Conservation (phyloP, 2,329 filamentous ascomycete species). For the Claviceps fusiformis region DNA sequence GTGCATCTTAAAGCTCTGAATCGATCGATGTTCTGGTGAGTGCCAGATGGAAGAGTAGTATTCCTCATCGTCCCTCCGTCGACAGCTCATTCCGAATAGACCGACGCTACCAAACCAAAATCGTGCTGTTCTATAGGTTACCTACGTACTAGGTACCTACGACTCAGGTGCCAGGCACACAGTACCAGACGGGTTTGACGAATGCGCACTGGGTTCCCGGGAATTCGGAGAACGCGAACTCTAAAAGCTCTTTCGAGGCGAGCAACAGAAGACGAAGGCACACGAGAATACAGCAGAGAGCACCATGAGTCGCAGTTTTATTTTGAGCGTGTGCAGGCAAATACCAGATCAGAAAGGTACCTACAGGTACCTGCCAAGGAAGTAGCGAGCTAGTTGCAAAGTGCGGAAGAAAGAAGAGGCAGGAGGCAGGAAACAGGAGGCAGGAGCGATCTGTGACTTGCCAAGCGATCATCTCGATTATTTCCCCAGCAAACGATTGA, state of each 20-base stretch:
- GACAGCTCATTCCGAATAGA: neutral
- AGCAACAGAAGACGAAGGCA: neutral
- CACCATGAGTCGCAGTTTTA: neutral
- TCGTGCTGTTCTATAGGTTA: neutral
- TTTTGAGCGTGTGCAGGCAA: neutral
- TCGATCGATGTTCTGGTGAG: neutral
- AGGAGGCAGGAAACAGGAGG: slow-evolving; percentile 1
- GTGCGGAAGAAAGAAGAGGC: neutral
- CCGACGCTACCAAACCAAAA: neutral
- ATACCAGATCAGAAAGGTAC: neutral
- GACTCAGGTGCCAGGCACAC: neutral
- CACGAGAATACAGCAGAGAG: neutral
- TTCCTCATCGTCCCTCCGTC: neutral
- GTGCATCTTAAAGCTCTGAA: neutral
- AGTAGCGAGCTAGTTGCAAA: neutral
- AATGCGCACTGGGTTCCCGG: neutral
- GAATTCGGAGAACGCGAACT: neutral
- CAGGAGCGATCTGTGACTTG: neutral
- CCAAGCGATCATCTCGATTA: neutral
- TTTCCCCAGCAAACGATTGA: neutral
- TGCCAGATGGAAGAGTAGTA: neutral
- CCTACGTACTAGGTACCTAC: neutral
- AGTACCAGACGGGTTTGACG: neutral
- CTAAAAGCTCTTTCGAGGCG: neutral
- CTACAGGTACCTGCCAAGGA: neutral